Conservation (phyloP, 139 green algal species). For the Monoraphidium neglectum region DNA sequence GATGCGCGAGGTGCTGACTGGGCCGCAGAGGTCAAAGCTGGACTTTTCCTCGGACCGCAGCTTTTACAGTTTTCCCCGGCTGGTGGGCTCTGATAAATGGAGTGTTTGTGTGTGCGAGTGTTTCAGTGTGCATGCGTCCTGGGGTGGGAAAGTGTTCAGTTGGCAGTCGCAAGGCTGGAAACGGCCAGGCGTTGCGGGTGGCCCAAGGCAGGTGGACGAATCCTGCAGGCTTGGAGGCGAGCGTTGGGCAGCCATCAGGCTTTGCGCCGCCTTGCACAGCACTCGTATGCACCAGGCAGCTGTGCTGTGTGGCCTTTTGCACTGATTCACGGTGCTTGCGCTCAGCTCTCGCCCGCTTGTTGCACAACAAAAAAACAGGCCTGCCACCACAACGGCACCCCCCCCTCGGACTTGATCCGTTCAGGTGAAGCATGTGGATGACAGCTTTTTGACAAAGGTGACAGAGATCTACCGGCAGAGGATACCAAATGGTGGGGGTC, state of each 20-base stretch:
- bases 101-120: neutral
- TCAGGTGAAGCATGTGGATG: slow-evolving; percentile 83
- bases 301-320: neutral
- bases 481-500: slow-evolving; percentile 48
- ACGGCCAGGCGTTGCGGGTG: neutral
- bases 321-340: slow-evolving; percentile 38
- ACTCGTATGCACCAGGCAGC: neutral
- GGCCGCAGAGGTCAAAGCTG: slow-evolving; percentile 56
- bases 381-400: neutral
- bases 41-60: slow-evolving; percentile 54
- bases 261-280: neutral
- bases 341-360: neutral
- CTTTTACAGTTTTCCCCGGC: slow-evolving; percentile 64
- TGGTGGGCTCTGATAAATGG: neutral
- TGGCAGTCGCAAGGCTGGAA: neutral
- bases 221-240: neutral
- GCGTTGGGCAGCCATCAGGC: neutral
- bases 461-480: slow-evolving; percentile 82
- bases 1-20: slow-evolving; percentile 44
- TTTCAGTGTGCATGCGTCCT: neutral
- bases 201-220: neutral
- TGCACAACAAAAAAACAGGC: neutral
- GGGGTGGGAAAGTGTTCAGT: neutral
- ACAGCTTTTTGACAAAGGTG: slow-evolving; percentile 75
- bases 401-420: neutral